Evolutionary conservation across 169 alveolate genomes (phyloP), one percentile per base, ranked within the genome.

Genomic region (Eimeria praecox): DNA sequence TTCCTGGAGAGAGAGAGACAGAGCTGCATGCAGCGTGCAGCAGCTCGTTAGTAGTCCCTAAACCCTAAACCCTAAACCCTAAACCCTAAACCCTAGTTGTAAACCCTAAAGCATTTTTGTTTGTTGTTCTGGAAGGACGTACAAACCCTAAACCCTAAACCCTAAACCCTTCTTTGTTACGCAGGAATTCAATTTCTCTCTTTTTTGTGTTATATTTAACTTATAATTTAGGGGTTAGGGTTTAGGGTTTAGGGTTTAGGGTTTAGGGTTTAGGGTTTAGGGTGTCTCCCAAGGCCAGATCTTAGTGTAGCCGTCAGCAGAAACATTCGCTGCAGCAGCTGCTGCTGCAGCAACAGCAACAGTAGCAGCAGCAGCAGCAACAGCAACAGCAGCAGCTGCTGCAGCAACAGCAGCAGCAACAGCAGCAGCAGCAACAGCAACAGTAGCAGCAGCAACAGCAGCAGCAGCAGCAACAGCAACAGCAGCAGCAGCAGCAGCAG

Each of bases 341-440:
- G 95, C 83, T 71, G 33, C 69, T 40, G 83, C 94, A 85, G 96
- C 96, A 92, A 82, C 95, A 92, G 75, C 75, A 64, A 27, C 75
- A 64, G 75, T 27, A 64, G 75, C n/a, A 12, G 35, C 40, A 24
- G 75, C 75, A 64, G 75, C 75, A 64, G 75, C 75, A 18, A 27
- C 75, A 64, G 75, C 75, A 64, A 27, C 75, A 64, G 35, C 6
- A 24, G n/a, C 75, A 24, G 35, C 75, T 24, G 75, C 75, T 24
- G 75, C 75, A 12, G 75, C 75, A 12, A 20, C 35, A 10, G 75
- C 75, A 24, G 75, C 75, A 64, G n/a, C 18, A 18, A n/a, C 33
- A n/a, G 18, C 6, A n/a, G 18, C 35, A 24, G n/a, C n/a, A 10
- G 33, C n/a, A 64, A 5, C n/a, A 12, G 75, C 75, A 64, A 27